Percentiles rank a stretch among this genome's conserved stretches.
phyloP scores from a whole-genome alignment of 2,329 filamentous ascomycete genomes.

The Claviceps maximensis region DNA sequence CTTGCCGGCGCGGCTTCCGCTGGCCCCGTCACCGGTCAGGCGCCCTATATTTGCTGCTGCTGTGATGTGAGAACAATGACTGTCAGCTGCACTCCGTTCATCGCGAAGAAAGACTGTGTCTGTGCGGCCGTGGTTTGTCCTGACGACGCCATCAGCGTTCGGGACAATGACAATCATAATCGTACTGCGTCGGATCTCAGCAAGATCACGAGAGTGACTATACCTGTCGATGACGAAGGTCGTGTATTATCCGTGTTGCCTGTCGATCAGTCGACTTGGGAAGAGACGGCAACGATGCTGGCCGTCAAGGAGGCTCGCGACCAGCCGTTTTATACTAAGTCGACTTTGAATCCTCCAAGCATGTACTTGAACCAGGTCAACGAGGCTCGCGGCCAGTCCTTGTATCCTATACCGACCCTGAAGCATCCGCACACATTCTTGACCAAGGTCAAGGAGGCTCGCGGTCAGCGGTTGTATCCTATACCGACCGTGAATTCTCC shows the following conservation, averaged over 20 bases:
- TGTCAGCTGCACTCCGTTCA: constrained; percentile 14
- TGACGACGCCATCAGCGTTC: constrained; percentile 9
- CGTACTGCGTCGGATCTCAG: neutral
- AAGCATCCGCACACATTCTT: too few species aligned
- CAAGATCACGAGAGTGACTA: neutral
- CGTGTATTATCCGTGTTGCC: neutral
- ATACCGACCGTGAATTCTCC: too few species aligned
- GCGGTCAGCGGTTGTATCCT: too few species aligned
- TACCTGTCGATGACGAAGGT: neutral
- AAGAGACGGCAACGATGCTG: neutral
- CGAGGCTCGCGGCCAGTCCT: too few species aligned
- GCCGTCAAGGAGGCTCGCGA: neutral
- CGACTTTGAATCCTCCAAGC: too few species aligned
- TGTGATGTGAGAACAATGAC: constrained; percentile 15
- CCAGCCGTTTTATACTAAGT: too few species aligned
- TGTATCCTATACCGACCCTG: too few species aligned
- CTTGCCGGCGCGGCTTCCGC: constrained; percentile 3
- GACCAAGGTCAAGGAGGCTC: too few species aligned
- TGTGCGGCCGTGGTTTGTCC: constrained; percentile 16
- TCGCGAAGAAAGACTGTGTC: constrained; percentile 12
- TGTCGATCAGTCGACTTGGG: neutral
- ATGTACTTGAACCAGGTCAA: too few species aligned
- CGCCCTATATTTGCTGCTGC: constrained; percentile 20
- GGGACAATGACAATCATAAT: neutral
- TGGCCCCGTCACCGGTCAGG: neutral